phyloP scores from a whole-genome alignment of 2,329 filamentous ascomycete species.

The Nectriaceae sp. region DNA sequence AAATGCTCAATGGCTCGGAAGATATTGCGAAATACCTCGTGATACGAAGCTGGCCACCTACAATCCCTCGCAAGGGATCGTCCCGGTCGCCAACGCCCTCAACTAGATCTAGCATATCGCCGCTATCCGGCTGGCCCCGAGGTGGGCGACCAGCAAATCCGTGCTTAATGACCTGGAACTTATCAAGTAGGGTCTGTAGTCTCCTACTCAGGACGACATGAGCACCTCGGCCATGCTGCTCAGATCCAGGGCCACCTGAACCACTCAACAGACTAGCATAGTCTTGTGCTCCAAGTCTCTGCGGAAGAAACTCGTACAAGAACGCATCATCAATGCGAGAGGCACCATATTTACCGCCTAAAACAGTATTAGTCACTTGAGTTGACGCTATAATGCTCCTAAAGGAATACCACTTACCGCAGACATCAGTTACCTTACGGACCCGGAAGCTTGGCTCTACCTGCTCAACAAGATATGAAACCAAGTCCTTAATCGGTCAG shows the following conservation, averaged over 20 bases:
- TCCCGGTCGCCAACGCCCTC: slow-evolving; percentile 6
- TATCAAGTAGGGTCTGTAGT: slow-evolving; percentile 6
- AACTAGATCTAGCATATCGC: slow-evolving; percentile 4
- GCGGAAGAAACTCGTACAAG: slow-evolving; percentile 9
- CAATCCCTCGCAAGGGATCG: slow-evolving; percentile 3
- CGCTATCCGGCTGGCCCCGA: background rate
- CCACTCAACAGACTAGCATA: background rate
- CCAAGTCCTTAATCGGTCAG: slow-evolving; percentile 7
- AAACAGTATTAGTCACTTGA: background rate
- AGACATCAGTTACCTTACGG: slow-evolving; percentile 4
- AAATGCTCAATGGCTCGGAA: no score
- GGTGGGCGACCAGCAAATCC: slow-evolving; percentile 3
- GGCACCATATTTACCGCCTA: slow-evolving; percentile 8
- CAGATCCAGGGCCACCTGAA: background rate
- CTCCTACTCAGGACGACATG: slow-evolving; percentile 5
- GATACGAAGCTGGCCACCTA: slow-evolving; percentile 11
- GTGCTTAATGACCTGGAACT: slow-evolving; percentile 12
- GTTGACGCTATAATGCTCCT: background rate
- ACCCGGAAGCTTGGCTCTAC: slow-evolving; percentile 7
- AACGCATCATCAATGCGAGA: slow-evolving; percentile 12
- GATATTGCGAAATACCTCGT: slow-evolving; percentile 5
- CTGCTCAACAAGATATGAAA: slow-evolving; percentile 10
- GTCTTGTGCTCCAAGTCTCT: slow-evolving; percentile 1
- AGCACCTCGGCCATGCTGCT: slow-evolving; percentile 3
- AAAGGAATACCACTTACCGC: slow-evolving; percentile 3